phyloP scores from a whole-genome alignment of 2,329 filamentous ascomycete species.

The Pochonia chlamydosporia region DNA sequence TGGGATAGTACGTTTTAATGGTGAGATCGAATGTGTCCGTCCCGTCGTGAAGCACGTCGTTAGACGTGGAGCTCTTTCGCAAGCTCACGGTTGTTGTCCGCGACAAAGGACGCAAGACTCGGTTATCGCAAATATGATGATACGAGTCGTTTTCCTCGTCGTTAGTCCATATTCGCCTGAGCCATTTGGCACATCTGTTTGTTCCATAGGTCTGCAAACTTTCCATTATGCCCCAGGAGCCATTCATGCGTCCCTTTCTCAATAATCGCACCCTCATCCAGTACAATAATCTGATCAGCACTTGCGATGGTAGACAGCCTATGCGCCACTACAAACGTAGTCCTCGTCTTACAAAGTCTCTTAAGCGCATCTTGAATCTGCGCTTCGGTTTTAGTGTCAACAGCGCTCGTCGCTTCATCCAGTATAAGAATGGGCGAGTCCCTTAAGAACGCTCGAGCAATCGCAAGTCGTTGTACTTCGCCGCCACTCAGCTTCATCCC shows the following conservation, averaged over 20 bases:
- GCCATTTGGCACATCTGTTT: no score
- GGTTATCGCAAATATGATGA: no score
- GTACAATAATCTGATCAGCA: conserved; percentile 47
- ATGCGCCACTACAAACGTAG: conserved; percentile 19
- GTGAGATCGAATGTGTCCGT: no score
- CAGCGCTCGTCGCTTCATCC: conserved; percentile 46
- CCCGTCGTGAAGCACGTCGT: no score
- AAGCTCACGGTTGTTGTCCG: no score
- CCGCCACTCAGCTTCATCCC: conserved; percentile 45
- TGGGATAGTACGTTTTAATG: no score
- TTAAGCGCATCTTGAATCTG: conserved; percentile 41
- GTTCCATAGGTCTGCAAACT: conserved; percentile 46
- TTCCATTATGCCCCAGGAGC: conserved; percentile 35
- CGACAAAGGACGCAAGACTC: no score
- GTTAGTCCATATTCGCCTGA: no score
- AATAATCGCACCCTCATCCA: conserved; percentile 46
- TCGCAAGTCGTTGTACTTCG: conserved; percentile 40
- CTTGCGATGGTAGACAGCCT: conserved; percentile 34
- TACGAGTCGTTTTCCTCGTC: no score
- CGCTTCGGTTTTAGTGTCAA: conserved; percentile 38
- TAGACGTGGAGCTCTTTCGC: no score
- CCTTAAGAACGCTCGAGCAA: conserved; percentile 31
- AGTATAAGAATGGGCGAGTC: conserved; percentile 26
- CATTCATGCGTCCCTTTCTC: conserved; percentile 47
- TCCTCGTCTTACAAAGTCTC: not conserved